Evolutionary conservation across 306 rosid genomes (phyloP), one percentile per base, ranked within the genome.

Genomic region (Datisca glomerata): DNA sequence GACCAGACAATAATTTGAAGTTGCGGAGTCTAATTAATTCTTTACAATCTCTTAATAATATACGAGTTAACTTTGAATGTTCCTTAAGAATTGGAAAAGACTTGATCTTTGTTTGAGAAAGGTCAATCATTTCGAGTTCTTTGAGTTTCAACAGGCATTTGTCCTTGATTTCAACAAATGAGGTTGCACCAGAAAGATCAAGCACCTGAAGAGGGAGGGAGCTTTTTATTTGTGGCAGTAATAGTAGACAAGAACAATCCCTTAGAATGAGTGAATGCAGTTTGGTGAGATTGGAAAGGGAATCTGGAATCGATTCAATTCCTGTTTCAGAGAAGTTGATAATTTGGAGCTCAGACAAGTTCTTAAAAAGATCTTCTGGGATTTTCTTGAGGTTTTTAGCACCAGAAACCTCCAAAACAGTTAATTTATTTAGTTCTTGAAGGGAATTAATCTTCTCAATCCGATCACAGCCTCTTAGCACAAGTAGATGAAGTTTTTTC

Each of bases 171-270:
- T 1, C 47, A 18, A 1, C 34, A 29, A 68, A 48, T 13, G 50
- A 47, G 14, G 35, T 22, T 27, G 70, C 57, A 41, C 74, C 66
- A 27, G 58, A 53, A 35, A 68, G 61, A 68, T 68, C 70, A 57
- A 68, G 45, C 39, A 62, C 36, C 61, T 41, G 12, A 17, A 68
- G 69, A 3, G 57, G 42, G 23, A 1, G 3, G 1, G 51, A 18
- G 2, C 13, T 10, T 28, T 20, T 29, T 5, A 68, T 24, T 40
- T 28, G 51, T 12, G 61, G 66, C 51, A 68, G 46, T 8, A 2
- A 4, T 39, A 18, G 0, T 41, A 68, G 56, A 23, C 8, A 0
- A 5, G 35, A 14, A 32, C 69, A 63, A 2, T 34, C 29, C 14
- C 51, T 45, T 0, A 68, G 62, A 42, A 62, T 43, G 41, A 68